These are phyloP conservation scores for Asterochloris sp. DNA, from an alignment of 139 green algal species.

Conservation along the genomic window DNA sequence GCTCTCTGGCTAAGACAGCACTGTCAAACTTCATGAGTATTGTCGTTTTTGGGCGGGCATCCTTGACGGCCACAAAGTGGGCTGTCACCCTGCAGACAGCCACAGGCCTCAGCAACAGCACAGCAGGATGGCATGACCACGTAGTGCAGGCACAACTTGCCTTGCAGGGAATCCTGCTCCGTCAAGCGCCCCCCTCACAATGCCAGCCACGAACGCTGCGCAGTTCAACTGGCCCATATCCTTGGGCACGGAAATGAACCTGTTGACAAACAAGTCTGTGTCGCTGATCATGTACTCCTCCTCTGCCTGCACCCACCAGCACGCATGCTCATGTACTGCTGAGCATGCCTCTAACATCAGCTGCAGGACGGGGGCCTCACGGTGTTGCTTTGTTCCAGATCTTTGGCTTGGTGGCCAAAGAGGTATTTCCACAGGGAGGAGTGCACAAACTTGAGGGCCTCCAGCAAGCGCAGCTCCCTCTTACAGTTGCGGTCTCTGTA, in stretches of 20 bases:
- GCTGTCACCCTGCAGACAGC: slow-evolving; percentile 71
- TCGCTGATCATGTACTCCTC: slow-evolving; percentile 75
- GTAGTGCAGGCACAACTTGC: slow-evolving; percentile 28
- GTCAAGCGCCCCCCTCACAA: slow-evolving; percentile 89
- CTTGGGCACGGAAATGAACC: slow-evolving; percentile 90
- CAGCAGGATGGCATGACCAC: neutral
- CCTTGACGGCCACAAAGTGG: slow-evolving; percentile 63
- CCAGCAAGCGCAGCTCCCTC: slow-evolving; percentile 76
- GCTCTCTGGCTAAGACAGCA: slow-evolving; percentile 67
- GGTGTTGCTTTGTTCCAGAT: slow-evolving; percentile 91
- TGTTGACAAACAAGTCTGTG: slow-evolving; percentile 81
- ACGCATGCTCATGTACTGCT: neutral
- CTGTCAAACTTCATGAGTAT: slow-evolving; percentile 89
- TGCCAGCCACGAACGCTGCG: slow-evolving; percentile 83
- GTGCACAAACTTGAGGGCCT: slow-evolving; percentile 90
- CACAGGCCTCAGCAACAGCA: neutral
- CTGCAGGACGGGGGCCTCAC: slow-evolving; percentile 22
- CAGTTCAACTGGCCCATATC: slow-evolving; percentile 90
- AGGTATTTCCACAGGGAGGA: slow-evolving; percentile 86
- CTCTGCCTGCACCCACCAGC: slow-evolving; percentile 32
- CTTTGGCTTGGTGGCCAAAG: slow-evolving; percentile 91
- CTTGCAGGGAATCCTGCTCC: slow-evolving; percentile 83
- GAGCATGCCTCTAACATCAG: neutral
- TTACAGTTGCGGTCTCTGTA: slow-evolving; percentile 71
- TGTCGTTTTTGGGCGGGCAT: slow-evolving; percentile 67